Conservation (phyloP, 495 filamentous ascomycete genomes). For the Ramalina peruviana region DNA sequence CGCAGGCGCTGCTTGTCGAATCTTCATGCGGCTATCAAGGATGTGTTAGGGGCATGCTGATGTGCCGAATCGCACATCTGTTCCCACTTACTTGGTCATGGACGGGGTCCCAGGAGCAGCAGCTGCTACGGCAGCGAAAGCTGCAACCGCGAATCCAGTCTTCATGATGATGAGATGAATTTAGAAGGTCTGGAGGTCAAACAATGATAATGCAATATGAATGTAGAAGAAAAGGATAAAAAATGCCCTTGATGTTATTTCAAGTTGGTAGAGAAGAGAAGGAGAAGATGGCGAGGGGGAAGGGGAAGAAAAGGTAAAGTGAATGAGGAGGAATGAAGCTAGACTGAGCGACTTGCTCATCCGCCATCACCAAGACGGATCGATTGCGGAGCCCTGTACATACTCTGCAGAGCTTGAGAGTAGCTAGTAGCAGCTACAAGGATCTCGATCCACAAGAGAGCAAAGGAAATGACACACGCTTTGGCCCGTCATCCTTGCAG, state of each 20-base stretch:
- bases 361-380: neutral
- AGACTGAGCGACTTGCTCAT: neutral
- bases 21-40: slow-evolving; percentile 4
- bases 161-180: slow-evolving; percentile 6
- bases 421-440: neutral
- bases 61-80: neutral
- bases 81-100: slow-evolving; percentile 6
- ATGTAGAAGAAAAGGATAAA: no score
- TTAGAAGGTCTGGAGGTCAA: no score
- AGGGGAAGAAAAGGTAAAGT: neutral
- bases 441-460: neutral
- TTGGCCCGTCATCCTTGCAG: neutral
- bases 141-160: slow-evolving; percentile 10
- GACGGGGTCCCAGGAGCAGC: slow-evolving; percentile 6
- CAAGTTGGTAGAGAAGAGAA: neutral
- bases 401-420: no score
- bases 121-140: slow-evolving; percentile 11
- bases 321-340: neutral
- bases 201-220: no score
- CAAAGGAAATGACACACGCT: neutral
- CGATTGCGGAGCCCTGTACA: neutral
- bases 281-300: neutral
- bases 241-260: neutral
- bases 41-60: neutral
- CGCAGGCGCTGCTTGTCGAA: slow-evolving; percentile 11